phyloP scores from a whole-genome alignment of 306 rosid genomes.

The Hippophae tibetana region DNA sequence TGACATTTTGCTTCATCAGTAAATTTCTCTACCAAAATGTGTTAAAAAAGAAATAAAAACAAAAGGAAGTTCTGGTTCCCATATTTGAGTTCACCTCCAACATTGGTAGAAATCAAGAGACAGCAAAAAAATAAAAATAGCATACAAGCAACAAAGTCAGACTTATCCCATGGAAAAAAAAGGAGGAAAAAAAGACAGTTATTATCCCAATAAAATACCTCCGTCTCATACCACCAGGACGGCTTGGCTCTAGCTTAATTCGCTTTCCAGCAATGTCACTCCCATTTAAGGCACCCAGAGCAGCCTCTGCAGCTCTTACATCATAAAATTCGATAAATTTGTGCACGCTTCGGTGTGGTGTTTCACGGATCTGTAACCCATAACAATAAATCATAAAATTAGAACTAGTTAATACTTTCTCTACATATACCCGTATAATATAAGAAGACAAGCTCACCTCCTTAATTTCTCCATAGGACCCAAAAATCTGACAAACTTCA shows the following conservation, averaged over 20 bases:
- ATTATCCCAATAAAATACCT: conserved; percentile 11
- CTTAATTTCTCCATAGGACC: conserved; percentile 39
- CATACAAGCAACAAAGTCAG: not conserved
- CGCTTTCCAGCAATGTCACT: conserved; percentile 35
- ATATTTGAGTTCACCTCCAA: too few relatives aligned
- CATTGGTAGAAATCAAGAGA: too few relatives aligned
- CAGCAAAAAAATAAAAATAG: not conserved
- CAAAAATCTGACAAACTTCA: conserved; percentile 26
- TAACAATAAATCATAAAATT: conserved; percentile 2
- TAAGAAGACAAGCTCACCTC: conserved; percentile 21
- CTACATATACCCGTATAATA: not conserved
- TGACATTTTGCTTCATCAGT: too few relatives aligned
- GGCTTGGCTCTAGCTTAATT: conserved; percentile 36
- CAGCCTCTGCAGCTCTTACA: conserved; percentile 38
- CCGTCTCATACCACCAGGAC: conserved; percentile 30
- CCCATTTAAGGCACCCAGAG: conserved; percentile 28
- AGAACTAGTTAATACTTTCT: conserved; percentile 3
- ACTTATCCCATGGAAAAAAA: not conserved
- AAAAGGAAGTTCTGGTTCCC: too few relatives aligned
- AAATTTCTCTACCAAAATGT: too few relatives aligned
- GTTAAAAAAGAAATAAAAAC: too few relatives aligned
- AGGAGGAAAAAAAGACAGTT: conserved; percentile 6
- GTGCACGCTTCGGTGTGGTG: conserved; percentile 28
- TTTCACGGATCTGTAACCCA: conserved; percentile 33
- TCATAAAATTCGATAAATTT: conserved; percentile 41